These are phyloP conservation scores for Trichoderma endophyticum DNA, from an alignment of 2,329 filamentous ascomycete species.

Conservation along the genomic window DNA sequence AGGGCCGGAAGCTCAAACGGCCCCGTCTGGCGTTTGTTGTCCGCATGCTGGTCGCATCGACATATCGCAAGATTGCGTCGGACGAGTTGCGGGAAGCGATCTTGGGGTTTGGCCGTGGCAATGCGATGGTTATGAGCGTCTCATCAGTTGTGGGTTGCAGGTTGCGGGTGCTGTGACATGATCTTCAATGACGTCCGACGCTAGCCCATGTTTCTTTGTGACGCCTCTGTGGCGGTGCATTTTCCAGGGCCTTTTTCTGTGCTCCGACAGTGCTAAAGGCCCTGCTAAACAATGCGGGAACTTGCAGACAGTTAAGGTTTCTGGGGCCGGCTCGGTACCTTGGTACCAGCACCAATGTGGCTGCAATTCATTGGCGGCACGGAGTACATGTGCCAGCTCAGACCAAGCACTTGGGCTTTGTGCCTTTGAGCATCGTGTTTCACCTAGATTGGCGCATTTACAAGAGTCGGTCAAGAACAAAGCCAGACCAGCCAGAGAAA, in stretches of 20 bases:
- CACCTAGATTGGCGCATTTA: background rate
- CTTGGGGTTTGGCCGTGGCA: background rate
- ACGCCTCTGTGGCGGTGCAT: background rate
- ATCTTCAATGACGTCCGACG: conserved; percentile 3
- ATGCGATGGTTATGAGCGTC: background rate
- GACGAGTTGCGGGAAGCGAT: background rate
- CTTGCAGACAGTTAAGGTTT: background rate
- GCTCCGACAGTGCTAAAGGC: background rate
- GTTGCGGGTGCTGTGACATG: background rate
- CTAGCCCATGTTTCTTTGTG: background rate
- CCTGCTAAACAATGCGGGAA: background rate
- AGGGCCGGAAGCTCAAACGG: conserved; percentile 46
- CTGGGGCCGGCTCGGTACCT: background rate
- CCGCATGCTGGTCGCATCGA: conserved; percentile 17
- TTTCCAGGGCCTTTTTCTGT: conserved; percentile 1
- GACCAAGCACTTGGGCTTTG: background rate
- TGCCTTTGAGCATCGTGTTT: background rate
- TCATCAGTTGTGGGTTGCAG: background rate
- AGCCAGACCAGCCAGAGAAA: background rate
- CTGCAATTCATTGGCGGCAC: background rate
- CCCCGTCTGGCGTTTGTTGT: conserved; percentile 25
- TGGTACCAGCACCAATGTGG: background rate
- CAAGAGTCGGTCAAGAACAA: background rate
- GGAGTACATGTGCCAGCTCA: background rate
- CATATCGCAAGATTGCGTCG: conserved; percentile 1